phyloP scores from a whole-genome alignment of 371 early-diverging fungal genomes.

The Mortierella polycephala region DNA sequence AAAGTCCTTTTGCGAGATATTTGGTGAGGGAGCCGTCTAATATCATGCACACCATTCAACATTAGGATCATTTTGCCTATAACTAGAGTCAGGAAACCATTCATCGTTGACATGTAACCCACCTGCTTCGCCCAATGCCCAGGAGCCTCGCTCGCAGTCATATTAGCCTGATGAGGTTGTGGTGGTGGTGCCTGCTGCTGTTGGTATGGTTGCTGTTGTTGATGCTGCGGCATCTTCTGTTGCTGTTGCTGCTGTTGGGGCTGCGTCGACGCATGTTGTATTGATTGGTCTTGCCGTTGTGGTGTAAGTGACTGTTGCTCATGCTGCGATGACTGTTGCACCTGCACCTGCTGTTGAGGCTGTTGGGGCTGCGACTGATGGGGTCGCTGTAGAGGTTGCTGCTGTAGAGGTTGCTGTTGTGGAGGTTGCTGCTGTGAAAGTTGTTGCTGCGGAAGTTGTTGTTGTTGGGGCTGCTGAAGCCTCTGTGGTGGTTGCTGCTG shows the following conservation, averaged over 20 bases:
- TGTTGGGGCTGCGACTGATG: not conserved
- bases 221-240: constrained; percentile 1
- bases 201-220: constrained; percentile 2
- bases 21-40: not conserved
- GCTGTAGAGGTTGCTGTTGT: not conserved
- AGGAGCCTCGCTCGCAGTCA: constrained; percentile 1
- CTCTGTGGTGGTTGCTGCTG: constrained; percentile 6
- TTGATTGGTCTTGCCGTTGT: not conserved
- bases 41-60: not conserved
- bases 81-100: no score
- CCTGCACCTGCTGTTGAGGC: not conserved
- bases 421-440: constrained; percentile 10
- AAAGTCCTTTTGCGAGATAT: constrained; percentile 13
- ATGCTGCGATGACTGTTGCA: not conserved
- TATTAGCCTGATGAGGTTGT: not conserved
- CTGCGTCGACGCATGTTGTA: not conserved
- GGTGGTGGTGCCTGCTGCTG: constrained; percentile 12
- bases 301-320: not conserved
- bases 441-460: constrained; percentile 3
- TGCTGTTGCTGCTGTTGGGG: constrained; percentile 6
- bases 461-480: not conserved
- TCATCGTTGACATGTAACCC: not conserved
- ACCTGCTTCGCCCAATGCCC: constrained; percentile 30
- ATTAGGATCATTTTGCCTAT: not conserved
- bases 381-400: not conserved